Base-by-base conservation (phyloP, 2,329 filamentous ascomycete species). In the Malbranchea zuffiana region DNA sequence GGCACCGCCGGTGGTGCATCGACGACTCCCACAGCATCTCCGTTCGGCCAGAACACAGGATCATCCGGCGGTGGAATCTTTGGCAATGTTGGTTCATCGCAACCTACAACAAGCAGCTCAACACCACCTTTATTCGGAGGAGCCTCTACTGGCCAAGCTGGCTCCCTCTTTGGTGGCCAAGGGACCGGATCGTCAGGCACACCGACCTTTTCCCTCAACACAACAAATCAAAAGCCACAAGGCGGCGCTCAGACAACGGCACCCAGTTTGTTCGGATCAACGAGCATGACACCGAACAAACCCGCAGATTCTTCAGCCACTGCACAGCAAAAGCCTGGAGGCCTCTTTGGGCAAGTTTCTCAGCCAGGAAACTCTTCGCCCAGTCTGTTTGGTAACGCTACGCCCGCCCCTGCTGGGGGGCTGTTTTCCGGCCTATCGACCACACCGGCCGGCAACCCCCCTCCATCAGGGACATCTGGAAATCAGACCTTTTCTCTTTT, bases 401-500 rank as follows among this genome's bases (percentile, higher is more conserved):
- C 61, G 13, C 61, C 63, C 32, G 56, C 55, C 17, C 53, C 59
- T 28, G 50, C 56, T 20, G 53, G 50, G 32, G 48, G 42, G n/a
- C 41, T 60, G 30, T 65, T 66, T 41, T 55, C 52, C 29, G 60
- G 55, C 39, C 47, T 56, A 32, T 69, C 67, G 11, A 69, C 67
- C 12, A 70, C 67, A 20, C 68, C 68, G 33, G 66, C 66, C 36
- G 66, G 66, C 5, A 65, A 64, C 42, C 67, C 67, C 18, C 65
- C 35, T 17, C 42, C 66, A 20, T 43, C 51, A 19, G 47, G 45
- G 25, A 42, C 45, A 25, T 46, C 58, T 27, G 45, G 51, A 13
- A 52, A 51, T 6, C 45, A 51, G 50, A 41, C 24, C 49, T 51
- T 37, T 37, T 54, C 48, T 25, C 19, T 40, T 2, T 43, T 43